These are phyloP conservation scores for Hyaloperonospora brassicae DNA, from an alignment of 352 stramenopile species.

Conservation along the genomic window DNA sequence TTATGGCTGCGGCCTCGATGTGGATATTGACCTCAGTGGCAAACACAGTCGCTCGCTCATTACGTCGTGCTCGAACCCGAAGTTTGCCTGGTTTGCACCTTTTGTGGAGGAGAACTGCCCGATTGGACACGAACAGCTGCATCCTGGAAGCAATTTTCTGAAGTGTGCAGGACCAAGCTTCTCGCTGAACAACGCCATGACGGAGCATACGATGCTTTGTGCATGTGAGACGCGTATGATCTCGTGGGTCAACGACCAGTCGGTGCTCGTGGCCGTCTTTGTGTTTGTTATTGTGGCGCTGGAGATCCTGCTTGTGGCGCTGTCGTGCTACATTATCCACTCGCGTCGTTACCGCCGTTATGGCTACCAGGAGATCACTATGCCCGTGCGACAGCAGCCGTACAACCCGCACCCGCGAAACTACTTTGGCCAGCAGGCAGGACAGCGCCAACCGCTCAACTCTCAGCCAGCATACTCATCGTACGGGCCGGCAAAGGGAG, in stretches of 20 bases:
- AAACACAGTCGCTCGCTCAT: constrained; percentile 29
- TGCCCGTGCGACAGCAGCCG: constrained; percentile 67
- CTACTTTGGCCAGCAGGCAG: constrained; percentile 44
- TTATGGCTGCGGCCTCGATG: constrained; percentile 51
- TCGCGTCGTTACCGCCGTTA: constrained; percentile 52
- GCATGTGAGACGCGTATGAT: constrained; percentile 76
- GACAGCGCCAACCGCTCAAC: constrained; percentile 34
- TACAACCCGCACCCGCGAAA: constrained; percentile 79
- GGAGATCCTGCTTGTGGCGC: constrained; percentile 65
- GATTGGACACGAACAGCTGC: constrained; percentile 48
- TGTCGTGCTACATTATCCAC: constrained; percentile 83
- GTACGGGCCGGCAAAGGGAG: constrained; percentile 21
- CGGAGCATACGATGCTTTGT: constrained; percentile 75
- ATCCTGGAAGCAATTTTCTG: constrained; percentile 52
- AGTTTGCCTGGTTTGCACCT: constrained; percentile 63
- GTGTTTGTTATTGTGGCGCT: constrained; percentile 74
- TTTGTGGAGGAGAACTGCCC: constrained; percentile 70
- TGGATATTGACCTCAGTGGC: constrained; percentile 54
- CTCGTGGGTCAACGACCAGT: constrained; percentile 75
- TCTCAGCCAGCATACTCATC: constrained; percentile 28
- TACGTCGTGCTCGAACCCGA: constrained; percentile 44
- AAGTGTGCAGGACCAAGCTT: constrained; percentile 60
- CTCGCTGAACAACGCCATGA: constrained; percentile 50
- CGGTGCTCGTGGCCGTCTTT: constrained; percentile 63
- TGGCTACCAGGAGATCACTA: constrained; percentile 81